Percentiles rank a stretch among this genome's conserved stretches.
phyloP scores from a whole-genome alignment of 257 asterid genomes.

The Ilex asprella region DNA sequence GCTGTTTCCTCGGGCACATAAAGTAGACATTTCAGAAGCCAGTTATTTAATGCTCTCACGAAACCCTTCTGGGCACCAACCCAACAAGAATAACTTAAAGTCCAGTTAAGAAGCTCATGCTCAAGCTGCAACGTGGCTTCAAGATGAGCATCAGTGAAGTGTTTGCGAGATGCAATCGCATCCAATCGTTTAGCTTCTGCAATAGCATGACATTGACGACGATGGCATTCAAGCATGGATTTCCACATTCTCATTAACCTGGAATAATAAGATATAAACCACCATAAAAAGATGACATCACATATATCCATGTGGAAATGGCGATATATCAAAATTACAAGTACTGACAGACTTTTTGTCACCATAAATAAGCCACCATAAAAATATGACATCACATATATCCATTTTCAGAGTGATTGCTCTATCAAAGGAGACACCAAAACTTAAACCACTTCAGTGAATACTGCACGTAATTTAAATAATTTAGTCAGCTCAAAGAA shows the following conservation, averaged over 20 bases:
- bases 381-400: too few relatives aligned
- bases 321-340: too few relatives aligned
- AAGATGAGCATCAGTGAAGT: conserved; percentile 63
- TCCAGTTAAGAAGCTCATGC: conserved; percentile 75
- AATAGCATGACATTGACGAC: conserved; percentile 72
- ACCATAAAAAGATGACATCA: neutral
- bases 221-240: conserved; percentile 90
- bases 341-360: too few relatives aligned
- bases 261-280: neutral
- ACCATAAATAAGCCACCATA: too few relatives aligned
- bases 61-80: conserved; percentile 70
- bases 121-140: conserved; percentile 85
- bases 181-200: conserved; percentile 72
- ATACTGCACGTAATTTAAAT: too few relatives aligned
- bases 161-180: conserved; percentile 59
- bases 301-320: too few relatives aligned
- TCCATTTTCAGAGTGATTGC: too few relatives aligned
- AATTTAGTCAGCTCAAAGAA: too few relatives aligned
- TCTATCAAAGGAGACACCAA: too few relatives aligned
- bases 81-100: conserved; percentile 74
- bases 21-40: conserved; percentile 92
- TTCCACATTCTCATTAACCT: conserved; percentile 93
- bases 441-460: too few relatives aligned
- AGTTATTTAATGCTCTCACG: conserved; percentile 59
- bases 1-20: conserved; percentile 91